Evolutionary conservation across 805 yeast genomes (phyloP), one percentile per base, ranked within the genome.

Genomic region (Kregervanrija pseudodelftensis): DNA sequence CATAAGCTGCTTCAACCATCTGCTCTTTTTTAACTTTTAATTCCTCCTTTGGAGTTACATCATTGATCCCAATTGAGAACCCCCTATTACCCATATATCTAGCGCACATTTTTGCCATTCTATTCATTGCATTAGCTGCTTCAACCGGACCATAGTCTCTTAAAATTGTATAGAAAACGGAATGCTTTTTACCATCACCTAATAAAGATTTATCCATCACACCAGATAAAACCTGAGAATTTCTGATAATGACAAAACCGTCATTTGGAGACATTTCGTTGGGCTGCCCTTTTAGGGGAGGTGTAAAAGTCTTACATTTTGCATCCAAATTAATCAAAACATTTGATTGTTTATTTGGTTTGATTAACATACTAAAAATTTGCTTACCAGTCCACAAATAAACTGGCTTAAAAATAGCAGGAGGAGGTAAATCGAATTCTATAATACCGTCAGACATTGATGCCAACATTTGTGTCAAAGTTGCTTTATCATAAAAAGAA

Each of bases 41-140:
- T 41, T 83, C 82, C 8, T 63, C 67, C 31, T 95, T 95, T 1
- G 99, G 99, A 2, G 96, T 93, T 36, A 93, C 99, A 67, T 93
- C 99, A 55, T 82, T 84, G 56, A 93, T 90, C 67, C 99, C 99
- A 61, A 93, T 95, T 1, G 96, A 88, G 58, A 93, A 93, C 0
- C 99, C 99, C 45, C 97, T 74, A 59, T 90, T 87, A 49, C 98
- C 99, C 59, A 93, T 71, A 63, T 68, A 93, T 58, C 99, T 73
- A 1, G 99, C 98, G 73, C 98, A 90, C 56, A 95, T 68, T 67
- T 95, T 95, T n/a, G 99, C 96, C 98, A 93, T 90, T 62, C 99
- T 74, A 65, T 95, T 91, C 99, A 93, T 93, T 5, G 98, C 96
- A 22, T 69, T 70, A 3, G 96, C 96, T 1, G 99, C 98, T 56